Percentiles rank a stretch among this genome's conserved stretches.
These are phyloP conservation scores for Cicer chorassanicum DNA, from an alignment of 306 rosid species.

Conservation along the genomic window DNA sequence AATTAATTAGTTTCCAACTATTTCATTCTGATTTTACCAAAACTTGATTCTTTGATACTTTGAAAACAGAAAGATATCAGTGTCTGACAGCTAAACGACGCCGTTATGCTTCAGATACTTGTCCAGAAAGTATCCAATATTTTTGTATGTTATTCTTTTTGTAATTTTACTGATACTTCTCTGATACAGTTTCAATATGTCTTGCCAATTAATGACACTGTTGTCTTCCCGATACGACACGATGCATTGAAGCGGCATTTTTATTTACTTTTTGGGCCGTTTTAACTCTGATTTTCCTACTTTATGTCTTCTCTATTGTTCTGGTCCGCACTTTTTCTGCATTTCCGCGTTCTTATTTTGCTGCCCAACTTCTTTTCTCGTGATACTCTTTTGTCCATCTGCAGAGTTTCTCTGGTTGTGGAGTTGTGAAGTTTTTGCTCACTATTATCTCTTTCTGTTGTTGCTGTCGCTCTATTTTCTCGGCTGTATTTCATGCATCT, in stretches of 20 bases:
- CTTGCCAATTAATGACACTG: background rate
- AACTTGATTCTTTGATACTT: background rate
- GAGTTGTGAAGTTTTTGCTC: background rate
- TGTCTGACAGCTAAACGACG: background rate
- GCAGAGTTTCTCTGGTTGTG: background rate
- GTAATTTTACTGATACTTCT: background rate
- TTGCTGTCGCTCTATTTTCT: background rate
- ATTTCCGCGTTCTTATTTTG: background rate
- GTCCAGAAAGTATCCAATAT: background rate
- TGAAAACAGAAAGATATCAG: background rate
- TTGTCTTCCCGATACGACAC: background rate
- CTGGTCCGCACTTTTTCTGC: background rate
- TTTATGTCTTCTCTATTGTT: background rate
- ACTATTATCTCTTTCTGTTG: background rate
- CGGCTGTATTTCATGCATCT: slow-evolving; percentile 1
- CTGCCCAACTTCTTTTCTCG: background rate
- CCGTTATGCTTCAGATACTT: background rate
- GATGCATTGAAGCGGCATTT: background rate
- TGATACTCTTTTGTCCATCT: background rate
- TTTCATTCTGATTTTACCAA: background rate
- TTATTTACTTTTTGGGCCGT: background rate
- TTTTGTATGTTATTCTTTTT: background rate
- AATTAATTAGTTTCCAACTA: slow-evolving; percentile 7
- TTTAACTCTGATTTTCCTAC: background rate
- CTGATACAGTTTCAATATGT: background rate